These are phyloP conservation scores for Cladophialophora chaetospira DNA, from an alignment of 2,329 filamentous ascomycete genomes.

Conservation along the genomic window DNA sequence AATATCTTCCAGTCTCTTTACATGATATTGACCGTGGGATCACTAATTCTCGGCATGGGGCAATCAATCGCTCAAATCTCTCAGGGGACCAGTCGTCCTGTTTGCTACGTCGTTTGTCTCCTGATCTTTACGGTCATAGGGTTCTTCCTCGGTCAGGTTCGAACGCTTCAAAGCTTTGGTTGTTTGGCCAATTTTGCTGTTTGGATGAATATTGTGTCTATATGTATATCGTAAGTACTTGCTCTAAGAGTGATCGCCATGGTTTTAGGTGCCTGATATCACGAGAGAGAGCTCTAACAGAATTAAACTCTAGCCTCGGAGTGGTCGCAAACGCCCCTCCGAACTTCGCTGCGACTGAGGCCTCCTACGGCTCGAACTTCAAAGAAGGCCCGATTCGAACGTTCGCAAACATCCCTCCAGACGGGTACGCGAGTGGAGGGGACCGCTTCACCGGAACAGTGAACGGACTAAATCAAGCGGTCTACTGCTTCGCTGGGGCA, in stretches of 20 bases:
- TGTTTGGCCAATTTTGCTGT: slow-evolving; percentile 36
- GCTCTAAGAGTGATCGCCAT: too few relatives aligned
- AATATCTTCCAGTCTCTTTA: slow-evolving; percentile 54
- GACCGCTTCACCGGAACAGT: slow-evolving; percentile 32
- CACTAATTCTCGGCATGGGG: slow-evolving; percentile 33
- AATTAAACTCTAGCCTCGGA: too few relatives aligned
- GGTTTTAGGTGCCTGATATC: too few relatives aligned
- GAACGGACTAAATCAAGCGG: slow-evolving; percentile 36
- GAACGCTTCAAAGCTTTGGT: slow-evolving; percentile 36
- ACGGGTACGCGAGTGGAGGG: slow-evolving; percentile 29
- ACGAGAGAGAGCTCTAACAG: too few relatives aligned
- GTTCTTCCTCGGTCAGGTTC: slow-evolving; percentile 36
- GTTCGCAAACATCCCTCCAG: too few relatives aligned
- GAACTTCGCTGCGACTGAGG: too few relatives aligned
- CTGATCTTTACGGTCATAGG: slow-evolving; percentile 35
- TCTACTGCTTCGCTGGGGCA: slow-evolving; percentile 38
- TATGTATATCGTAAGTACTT: slow-evolving; percentile 38
- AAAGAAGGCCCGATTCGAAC: slow-evolving; percentile 30
- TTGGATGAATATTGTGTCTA: slow-evolving; percentile 36
- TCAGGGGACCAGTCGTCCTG: slow-evolving; percentile 31
- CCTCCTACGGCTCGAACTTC: too few relatives aligned
- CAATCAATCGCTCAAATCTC: slow-evolving; percentile 29
- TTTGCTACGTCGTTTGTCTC: slow-evolving; percentile 34
- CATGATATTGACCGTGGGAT: slow-evolving; percentile 40
- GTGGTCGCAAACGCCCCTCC: slow-evolving; percentile 36